Conservation (phyloP, 2,329 filamentous ascomycete genomes). For the Apiospora koreana region DNA sequence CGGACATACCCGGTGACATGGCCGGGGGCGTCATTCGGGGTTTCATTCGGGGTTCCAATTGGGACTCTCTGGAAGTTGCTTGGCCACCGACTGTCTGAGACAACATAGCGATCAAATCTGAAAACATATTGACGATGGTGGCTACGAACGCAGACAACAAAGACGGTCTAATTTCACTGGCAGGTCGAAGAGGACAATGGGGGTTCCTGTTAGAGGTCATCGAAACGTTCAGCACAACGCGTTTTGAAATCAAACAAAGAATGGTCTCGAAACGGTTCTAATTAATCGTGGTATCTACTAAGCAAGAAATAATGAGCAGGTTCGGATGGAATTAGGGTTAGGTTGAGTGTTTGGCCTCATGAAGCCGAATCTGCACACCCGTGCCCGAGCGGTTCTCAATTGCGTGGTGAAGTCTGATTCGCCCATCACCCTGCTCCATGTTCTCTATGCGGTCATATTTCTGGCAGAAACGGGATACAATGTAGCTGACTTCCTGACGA, state of each 20-base stretch:
- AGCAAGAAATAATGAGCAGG: background rate
- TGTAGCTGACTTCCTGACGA: slow-evolving; percentile 26
- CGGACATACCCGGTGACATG: background rate
- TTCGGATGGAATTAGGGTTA: slow-evolving; percentile 2
- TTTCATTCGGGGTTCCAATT: background rate
- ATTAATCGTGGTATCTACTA: background rate
- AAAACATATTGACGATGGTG: background rate
- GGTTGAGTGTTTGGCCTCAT: slow-evolving; percentile 23
- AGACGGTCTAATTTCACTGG: background rate
- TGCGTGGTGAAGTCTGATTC: slow-evolving; percentile 27
- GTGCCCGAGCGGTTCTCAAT: slow-evolving; percentile 32
- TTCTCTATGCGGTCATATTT: slow-evolving; percentile 30
- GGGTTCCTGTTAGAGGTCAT: background rate
- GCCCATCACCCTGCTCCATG: slow-evolving; percentile 29
- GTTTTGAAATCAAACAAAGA: background rate
- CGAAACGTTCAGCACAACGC: background rate
- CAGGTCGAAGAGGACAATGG: background rate
- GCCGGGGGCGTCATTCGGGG: background rate
- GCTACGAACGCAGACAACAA: background rate
- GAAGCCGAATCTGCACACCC: slow-evolving; percentile 34
- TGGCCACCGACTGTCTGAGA: background rate
- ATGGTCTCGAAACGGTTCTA: background rate
- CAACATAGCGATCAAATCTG: background rate
- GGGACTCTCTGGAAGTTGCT: background rate
- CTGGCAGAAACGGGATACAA: slow-evolving; percentile 27